Base-by-base conservation (phyloP, 2,329 filamentous ascomycete genomes). In the Cryphonectria radicalis region DNA sequence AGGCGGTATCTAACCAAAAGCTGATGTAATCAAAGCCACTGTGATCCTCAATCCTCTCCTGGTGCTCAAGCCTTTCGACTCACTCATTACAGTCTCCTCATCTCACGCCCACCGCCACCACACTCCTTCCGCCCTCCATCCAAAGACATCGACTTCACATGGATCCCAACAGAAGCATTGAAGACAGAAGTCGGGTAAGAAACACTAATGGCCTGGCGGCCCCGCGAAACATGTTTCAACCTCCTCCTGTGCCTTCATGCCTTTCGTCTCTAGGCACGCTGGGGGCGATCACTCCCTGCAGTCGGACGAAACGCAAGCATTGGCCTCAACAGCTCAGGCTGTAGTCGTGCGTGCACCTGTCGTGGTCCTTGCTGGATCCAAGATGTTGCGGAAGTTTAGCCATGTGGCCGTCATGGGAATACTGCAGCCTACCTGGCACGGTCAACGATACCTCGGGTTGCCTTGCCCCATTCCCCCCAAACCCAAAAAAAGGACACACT, bases 161-260 rank as follows among this genome's bases (percentile, higher is more conserved):
- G 55, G 14, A 59, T 17, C 55, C 28, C 13, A 32, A 59, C 35
- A 28, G 28, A 28, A 14, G 55, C 55, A 17, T 22, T 7, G 1
- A 3, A 59, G 55, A 19, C 14, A 28, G 14, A 64, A 25, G 42
- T 28, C n/a, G 13, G n/a, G 17, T 8, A 64, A 64, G 17, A 35
- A 65, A 53, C 63, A 37, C 22, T 50, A 25, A 19, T 8, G 25
- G 19, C 25, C n/a, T 53, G 63, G 63, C 43, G 40, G 17, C 17
- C 40, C 19, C 25, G 43, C 63, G 63, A 65, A 65, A 65, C 63
- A 65, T 65, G 63, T 65, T 65, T 50, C 63, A 65, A 65, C 43
- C 17, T 22, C 5, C 63, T 28, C 43, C 43, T 43, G 37, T 64
- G n/a, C 62, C 62, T 28, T 43, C 6, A 28, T 64, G 42, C 42